These are phyloP conservation scores for Mimosa pudica DNA, from an alignment of 306 rosid genomes.

Conservation along the genomic window DNA sequence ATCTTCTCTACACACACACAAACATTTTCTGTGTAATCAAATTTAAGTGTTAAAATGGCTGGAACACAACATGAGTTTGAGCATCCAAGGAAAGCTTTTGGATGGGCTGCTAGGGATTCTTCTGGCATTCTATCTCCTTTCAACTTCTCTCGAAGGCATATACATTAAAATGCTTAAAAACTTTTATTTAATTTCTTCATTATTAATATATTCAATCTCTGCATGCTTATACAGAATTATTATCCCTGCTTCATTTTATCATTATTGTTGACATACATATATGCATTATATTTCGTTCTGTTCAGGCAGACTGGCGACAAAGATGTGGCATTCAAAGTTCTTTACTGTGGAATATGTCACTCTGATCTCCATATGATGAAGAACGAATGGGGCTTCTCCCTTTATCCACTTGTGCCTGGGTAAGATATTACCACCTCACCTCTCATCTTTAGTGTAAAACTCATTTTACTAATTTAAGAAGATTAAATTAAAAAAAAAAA, in stretches of 20 bases:
- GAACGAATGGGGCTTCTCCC: slow-evolving; percentile 48
- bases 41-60: no score
- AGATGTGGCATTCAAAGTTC: slow-evolving; percentile 50
- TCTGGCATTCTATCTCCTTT: slow-evolving; percentile 45
- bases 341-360: slow-evolving; percentile 64
- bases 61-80: not conserved
- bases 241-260: not conserved
- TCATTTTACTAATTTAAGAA: no score
- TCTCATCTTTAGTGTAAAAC: no score
- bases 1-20: no score
- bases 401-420: slow-evolving; percentile 60
- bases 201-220: no score
- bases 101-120: slow-evolving; percentile 49
- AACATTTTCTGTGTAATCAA: no score
- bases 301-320: slow-evolving; percentile 45
- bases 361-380: slow-evolving; percentile 52
- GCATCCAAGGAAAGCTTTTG: slow-evolving; percentile 14
- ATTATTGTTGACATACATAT: not conserved
- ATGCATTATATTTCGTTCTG: no score
- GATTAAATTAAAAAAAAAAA: no score
- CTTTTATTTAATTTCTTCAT: not conserved
- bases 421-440: no score
- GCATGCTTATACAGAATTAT: no score
- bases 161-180: no score
- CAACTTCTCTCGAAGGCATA: slow-evolving; percentile 39